A percentile compares a stretch with the other conserved stretches of the same genome.
These are phyloP conservation scores for Starmerella floris DNA, from an alignment of 805 yeast genomes.

Conservation along the genomic window DNA sequence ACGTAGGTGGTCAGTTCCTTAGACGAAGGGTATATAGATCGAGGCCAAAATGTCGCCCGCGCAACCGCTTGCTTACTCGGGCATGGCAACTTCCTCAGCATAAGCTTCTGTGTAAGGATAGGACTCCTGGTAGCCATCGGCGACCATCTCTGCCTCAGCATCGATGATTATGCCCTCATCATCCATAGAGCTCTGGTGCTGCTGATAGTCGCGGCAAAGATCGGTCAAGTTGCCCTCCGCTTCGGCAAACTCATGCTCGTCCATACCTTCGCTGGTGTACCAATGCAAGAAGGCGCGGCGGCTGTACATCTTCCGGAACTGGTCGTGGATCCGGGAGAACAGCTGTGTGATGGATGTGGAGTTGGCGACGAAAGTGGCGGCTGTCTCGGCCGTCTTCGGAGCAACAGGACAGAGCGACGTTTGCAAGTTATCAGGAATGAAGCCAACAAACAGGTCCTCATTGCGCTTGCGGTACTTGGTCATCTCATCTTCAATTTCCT, in stretches of 20 bases:
- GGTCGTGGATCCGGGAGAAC: constrained; percentile 78
- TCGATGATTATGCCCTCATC: constrained; percentile 24
- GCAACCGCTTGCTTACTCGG: no score
- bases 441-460: constrained; percentile 75
- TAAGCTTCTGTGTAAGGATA: constrained; percentile 5
- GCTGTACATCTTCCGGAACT: constrained; percentile 82
- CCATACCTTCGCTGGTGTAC: constrained; percentile 95
- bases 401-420: constrained; percentile 87
- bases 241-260: constrained; percentile 83
- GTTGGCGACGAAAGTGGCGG: constrained; percentile 88
- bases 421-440: constrained; percentile 94
- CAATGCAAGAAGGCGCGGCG: constrained; percentile 93
- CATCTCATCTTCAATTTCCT: constrained; percentile 93
- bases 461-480: constrained; percentile 68
- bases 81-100: constrained; percentile 7
- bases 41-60: no score
- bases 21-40: no score
- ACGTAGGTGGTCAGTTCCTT: no score
- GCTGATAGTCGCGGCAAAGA: constrained; percentile 79
- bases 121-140: not conserved
- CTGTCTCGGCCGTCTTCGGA: constrained; percentile 70
- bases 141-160: constrained; percentile 4
- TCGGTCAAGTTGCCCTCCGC: constrained; percentile 88
- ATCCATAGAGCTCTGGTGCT: constrained; percentile 68
- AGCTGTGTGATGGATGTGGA: constrained; percentile 86